Evolutionary conservation across 1,139 yeast species (phyloP), one percentile per base, ranked within the genome.

Genomic region (Lodderomyces theae): DNA sequence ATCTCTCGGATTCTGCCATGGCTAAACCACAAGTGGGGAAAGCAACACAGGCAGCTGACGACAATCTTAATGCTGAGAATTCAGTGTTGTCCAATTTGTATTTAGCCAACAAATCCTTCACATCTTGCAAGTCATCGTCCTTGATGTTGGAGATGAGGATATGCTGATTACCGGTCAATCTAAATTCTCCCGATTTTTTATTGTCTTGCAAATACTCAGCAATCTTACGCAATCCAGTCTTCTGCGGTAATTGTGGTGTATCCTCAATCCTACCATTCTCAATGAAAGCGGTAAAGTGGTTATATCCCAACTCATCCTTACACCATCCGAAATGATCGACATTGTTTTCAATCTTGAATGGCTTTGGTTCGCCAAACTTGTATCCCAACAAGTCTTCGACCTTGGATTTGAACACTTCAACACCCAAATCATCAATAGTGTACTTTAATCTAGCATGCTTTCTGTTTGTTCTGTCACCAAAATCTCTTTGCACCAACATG

Each of bases 11-110:
- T 69, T 92, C 98, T 19, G 98, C 97, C 97, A 92, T 89, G 16
- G 97, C 97, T 58, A 90, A 78, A 51, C 97, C 97, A 80, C 98
- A 92, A 2, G 97, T 92, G 52, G 98, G 98, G 79, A 92, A 84
- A 2, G 97, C 97, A 45, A 92, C 98, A 79, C 98, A 92, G 0
- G 97, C 95, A 29, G 96, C 92, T 8, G 96, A 88, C 6, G 96
- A 84, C 49, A 88, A 74, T 61, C 97, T 80, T 58, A 92, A 73
- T 2, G 86, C 95, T 37, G 95, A 82, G 64, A 84, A 86, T 50
- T 82, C 79, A 41, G 90, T 77, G 66, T 89, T 89, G 61, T 88
- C 96, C 51, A 92, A 77, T 63, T 85, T 86, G 66, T 85, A 86
- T 60, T 85, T 66, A 37, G 78, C 76, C 66, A 92, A 66, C 32